Conservation (phyloP, 306 rosid species). For the Phaseolus lunatus region DNA sequence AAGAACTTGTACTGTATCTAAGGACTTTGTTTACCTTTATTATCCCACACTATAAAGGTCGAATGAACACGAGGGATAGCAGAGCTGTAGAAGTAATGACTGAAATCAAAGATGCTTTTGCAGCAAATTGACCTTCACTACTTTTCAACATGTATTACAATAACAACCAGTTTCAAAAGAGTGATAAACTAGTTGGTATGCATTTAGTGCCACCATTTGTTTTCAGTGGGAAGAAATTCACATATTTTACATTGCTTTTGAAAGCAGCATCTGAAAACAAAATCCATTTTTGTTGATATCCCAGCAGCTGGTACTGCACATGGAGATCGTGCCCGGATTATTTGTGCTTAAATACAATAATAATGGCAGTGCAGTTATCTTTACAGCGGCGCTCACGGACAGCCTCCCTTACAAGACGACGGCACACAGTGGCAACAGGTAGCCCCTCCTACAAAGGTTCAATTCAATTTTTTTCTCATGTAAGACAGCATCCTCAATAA, state of each 20-base stretch:
- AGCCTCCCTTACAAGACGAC: constrained; percentile 82
- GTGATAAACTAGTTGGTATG: not conserved
- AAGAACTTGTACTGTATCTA: not conserved
- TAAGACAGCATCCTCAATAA: constrained; percentile 1
- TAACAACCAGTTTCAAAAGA: constrained; percentile 35
- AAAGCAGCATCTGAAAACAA: constrained; percentile 38
- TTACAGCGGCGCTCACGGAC: constrained; percentile 85
- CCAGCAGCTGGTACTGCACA: not conserved
- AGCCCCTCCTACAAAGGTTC: constrained; percentile 69
- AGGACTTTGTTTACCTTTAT: not conserved
- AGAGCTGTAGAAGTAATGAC: not conserved
- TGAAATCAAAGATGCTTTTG: constrained; percentile 11
- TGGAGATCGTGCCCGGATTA: constrained; percentile 34
- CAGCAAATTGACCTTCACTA: constrained; percentile 15
- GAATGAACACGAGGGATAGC: not conserved
- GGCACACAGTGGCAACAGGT: constrained; percentile 67
- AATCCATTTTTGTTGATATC: not conserved
- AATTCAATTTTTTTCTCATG: constrained; percentile 15
- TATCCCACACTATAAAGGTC: not conserved
- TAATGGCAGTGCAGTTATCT: constrained; percentile 87
- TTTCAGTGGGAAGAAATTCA: constrained; percentile 19
- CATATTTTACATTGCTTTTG: constrained; percentile 34
- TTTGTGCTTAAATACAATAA: constrained; percentile 67
- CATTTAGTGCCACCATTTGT: not conserved
- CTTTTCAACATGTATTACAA: constrained; percentile 37